Evolutionary conservation across 371 early-diverging fungal genomes (phyloP).

Genomic region (Apophysomyces variabilis): DNA sequence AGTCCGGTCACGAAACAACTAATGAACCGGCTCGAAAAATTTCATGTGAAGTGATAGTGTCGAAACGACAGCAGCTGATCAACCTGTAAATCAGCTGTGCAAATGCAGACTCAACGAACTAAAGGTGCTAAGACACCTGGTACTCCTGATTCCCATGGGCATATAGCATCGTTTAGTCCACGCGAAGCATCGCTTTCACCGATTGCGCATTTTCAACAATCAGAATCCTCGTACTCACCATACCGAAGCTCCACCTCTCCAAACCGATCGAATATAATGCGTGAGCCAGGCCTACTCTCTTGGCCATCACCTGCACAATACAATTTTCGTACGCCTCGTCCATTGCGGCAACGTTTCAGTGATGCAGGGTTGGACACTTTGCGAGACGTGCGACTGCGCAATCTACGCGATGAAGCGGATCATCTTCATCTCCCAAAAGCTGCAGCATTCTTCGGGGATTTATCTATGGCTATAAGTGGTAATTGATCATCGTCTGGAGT

Average conservation of each 20-base stretch:
- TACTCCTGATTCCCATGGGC: slow-evolving; percentile 12
- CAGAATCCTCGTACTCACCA: slow-evolving; percentile 2
- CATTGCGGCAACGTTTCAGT: background rate
- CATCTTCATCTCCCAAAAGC: slow-evolving; percentile 21
- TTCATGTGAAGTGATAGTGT: too few species aligned
- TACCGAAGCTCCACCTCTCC: slow-evolving; percentile 9
- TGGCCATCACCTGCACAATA: slow-evolving; percentile 12
- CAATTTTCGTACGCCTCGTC: background rate
- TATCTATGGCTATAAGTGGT: slow-evolving; percentile 19
- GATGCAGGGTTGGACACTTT: slow-evolving; percentile 11
- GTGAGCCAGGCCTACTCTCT: slow-evolving; percentile 6
- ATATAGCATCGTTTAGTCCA: slow-evolving; percentile 17
- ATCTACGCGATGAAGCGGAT: slow-evolving; percentile 18
- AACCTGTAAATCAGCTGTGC: background rate
- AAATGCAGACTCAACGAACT: background rate
- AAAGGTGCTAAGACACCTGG: slow-evolving; percentile 1
- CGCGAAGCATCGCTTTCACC: slow-evolving; percentile 21
- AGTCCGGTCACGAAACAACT: too few species aligned
- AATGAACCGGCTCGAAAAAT: too few species aligned
- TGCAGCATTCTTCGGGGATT: slow-evolving; percentile 21
- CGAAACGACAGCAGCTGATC: background rate
- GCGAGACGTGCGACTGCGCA: slow-evolving; percentile 25
- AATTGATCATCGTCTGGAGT: background rate
- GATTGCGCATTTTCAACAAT: slow-evolving; percentile 12
- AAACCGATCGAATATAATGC: slow-evolving; percentile 3